Evolutionary conservation across 768 basidiomycete genomes (phyloP), one percentile per base, ranked within the genome.

Genomic region (Leccinum pellstonianum): DNA sequence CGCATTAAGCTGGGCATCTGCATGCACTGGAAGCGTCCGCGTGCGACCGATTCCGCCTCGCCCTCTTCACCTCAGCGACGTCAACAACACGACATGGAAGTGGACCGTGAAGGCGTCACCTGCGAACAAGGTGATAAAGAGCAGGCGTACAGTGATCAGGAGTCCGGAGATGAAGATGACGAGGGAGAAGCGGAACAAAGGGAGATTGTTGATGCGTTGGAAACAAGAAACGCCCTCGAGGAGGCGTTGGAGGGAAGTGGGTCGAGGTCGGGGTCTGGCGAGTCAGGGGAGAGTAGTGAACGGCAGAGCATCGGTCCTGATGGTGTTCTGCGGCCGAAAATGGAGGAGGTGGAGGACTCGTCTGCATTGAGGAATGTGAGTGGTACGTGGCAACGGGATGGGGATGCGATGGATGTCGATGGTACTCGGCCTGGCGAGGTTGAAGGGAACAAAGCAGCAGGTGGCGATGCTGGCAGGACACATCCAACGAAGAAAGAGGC

Each of bases 1-100:
- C 83, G 92, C 43, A 73, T 86, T 2, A 76, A 73, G 3, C 79
- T 81, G 31, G 92, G 92, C 15, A 87, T 88, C 41, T 86, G 83
- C 67, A 82, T 86, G 38, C 80, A 83, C 59, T 88, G 86, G 87
- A 86, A 77, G 64, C 80, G 78, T 23, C 77, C 81, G 6, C 69
- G 74, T n/a, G 70, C 64, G 37, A 76, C 75, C 35, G 63, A 67
- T 52, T 52, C 67, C 1, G 19, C 21, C 7, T 27, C 59, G 35
- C 48, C 57, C 17, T 47, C 59, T 15, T 49, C 52, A 10, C 64
- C 62, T 47, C 80, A 81, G 55, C 76, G 76, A 12, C 61, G 63
- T 68, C 54, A 73, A 62, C 49, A 69, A 41, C 69, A 70, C 19
- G 65, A 68, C 41, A 71, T 74, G 59, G 75, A 73, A 7, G 66